Base-by-base conservation (phyloP, 2,329 filamentous ascomycete genomes). In the Beauveria sp. region DNA sequence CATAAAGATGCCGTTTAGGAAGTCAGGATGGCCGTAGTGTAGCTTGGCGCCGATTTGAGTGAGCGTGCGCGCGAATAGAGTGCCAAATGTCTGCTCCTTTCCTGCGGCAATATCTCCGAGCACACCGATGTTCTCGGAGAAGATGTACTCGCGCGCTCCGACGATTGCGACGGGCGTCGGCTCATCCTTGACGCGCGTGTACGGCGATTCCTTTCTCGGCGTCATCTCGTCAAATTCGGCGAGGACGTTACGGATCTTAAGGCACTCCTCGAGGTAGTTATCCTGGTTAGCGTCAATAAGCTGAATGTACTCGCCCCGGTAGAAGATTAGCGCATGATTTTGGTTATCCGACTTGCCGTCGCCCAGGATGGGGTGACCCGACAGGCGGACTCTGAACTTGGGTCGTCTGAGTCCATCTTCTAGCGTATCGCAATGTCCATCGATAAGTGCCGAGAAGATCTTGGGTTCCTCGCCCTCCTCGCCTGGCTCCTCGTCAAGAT, bases 61-160 rank as follows among this genome's bases (percentile, higher is more conserved):
- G 67, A 99, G 78, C 3, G 95, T 99, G 86, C 95, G 89, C 66
- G 95, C 92, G 71, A 99, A 99, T 53, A 99, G 86, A 22, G 95
- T 99, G 88, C 95, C 95, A 76, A 99, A 99, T 18, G 95, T 99
- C 77, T 99, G 95, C 89, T 99, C 95, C 81, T 99, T 99, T 78
- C 93, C 93, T 66, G 95, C 95, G 69, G 95, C 95, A 66, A 99
- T 88, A 70, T 99, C 95, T 88, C 95, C 95, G 49, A 99, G 87
- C 58, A 99, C 93, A 85, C 95, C 95, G 71, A 99, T 96, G 75
- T 96, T 99, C 81, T 99, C 95, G 0, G 95, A 99, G 86, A 99
- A 99, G 79, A 99, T 99, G 79, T 99, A 99, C 79, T 99, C 95
- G 78, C 95, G 93, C 68, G 95, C 95, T 84, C 95, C 95, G 51